A percentile compares a stretch with the other conserved stretches of the same genome.
Conservation (phyloP, 345 rosid genomes). For the Rhodomyrtus tomentosa region DNA sequence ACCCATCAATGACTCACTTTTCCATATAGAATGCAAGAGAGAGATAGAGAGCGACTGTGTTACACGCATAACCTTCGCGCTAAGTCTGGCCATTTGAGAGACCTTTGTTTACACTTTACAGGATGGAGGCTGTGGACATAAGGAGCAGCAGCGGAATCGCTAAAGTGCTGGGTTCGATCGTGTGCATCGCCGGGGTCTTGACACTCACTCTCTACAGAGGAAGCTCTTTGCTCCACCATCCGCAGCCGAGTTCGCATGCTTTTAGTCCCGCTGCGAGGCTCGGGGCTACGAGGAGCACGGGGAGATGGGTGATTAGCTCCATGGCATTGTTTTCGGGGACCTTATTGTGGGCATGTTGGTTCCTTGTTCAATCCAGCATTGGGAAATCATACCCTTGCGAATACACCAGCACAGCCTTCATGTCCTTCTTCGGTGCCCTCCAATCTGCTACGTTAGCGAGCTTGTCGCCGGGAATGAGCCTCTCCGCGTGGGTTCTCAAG, state of each 20-base stretch:
- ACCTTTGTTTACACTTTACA: conserved; percentile 14
- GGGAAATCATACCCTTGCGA: conserved; percentile 43
- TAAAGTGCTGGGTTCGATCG: background rate
- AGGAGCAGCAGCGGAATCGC: conserved; percentile 10
- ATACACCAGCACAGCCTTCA: conserved; percentile 50
- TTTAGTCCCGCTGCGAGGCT: background rate
- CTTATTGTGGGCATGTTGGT: conserved; percentile 55
- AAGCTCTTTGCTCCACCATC: conserved; percentile 20
- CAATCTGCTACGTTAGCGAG: conserved; percentile 35
- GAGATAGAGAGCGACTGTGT: background rate
- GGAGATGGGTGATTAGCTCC: conserved; percentile 37
- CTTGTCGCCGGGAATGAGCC: conserved; percentile 17
- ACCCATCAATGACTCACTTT: background rate
- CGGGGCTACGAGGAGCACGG: conserved; percentile 3
- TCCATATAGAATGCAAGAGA: no score
- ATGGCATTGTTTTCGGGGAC: conserved; percentile 30
- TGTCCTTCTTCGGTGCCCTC: conserved; percentile 50
- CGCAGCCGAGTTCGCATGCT: background rate
- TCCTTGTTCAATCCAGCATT: conserved; percentile 34
- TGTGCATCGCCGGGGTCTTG: background rate
- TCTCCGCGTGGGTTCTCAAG: conserved; percentile 36
- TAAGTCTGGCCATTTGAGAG: background rate
- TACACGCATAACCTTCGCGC: background rate
- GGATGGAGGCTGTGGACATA: conserved; percentile 35
- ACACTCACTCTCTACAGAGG: conserved; percentile 19